Percentiles rank a stretch among this genome's conserved stretches.
Evolutionary conservation across 2,329 filamentous ascomycete species (phyloP).

Genomic region (Verticillium tricorpus): DNA sequence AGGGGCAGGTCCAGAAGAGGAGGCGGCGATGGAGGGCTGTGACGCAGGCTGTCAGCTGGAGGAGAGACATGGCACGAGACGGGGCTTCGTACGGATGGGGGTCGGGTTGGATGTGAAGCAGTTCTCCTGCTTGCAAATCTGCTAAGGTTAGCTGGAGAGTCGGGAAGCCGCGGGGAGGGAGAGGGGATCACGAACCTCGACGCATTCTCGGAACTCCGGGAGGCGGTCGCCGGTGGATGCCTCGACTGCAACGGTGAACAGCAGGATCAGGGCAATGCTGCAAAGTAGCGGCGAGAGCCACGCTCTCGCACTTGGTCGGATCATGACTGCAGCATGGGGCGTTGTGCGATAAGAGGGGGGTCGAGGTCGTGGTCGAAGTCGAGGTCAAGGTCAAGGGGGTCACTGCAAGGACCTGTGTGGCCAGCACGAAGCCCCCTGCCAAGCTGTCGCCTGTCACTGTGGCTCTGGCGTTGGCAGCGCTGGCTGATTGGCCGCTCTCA

Average conservation of each 20-base stretch:
- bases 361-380: background rate
- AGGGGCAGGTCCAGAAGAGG: constrained; percentile 85
- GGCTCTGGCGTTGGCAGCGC: background rate
- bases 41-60: constrained; percentile 7
- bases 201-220: constrained; percentile 82
- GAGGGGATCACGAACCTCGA: constrained; percentile 56
- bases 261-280: constrained; percentile 27
- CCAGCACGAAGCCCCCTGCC: background rate
- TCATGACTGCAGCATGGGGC: constrained; percentile 16
- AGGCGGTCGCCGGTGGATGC: constrained; percentile 82
- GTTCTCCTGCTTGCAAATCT: constrained; percentile 80
- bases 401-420: background rate
- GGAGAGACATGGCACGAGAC: constrained; percentile 2
- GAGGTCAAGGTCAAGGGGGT: background rate
- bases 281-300: constrained; percentile 17
- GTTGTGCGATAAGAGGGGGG: constrained; percentile 6
- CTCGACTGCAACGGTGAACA: constrained; percentile 39
- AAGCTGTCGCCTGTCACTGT: background rate
- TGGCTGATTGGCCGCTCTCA: background rate
- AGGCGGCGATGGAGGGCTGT: constrained; percentile 79
- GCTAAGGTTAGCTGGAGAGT: constrained; percentile 4
- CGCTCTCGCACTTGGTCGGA: constrained; percentile 10
- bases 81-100: constrained; percentile 58
- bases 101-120: constrained; percentile 62
- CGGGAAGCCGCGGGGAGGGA: background rate